Conservation (phyloP, 345 rosid species). For the Ceriops zippeliana region DNA sequence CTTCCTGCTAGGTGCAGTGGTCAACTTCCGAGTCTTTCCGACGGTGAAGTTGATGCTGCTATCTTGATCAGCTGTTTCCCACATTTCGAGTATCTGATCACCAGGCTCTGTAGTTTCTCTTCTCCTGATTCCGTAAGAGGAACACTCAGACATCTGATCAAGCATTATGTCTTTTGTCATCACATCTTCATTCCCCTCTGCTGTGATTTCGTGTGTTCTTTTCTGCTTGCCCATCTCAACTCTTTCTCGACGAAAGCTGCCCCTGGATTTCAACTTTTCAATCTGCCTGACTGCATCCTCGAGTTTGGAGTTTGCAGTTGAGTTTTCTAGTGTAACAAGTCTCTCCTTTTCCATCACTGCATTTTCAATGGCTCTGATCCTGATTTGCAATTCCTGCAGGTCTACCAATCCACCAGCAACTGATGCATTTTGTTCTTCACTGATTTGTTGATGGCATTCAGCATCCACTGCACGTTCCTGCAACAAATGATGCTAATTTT, state of each 20-base stretch:
- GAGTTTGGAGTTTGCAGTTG: constrained; percentile 51
- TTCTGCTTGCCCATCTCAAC: constrained; percentile 40
- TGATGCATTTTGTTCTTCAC: constrained; percentile 23
- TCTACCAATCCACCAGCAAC: constrained; percentile 32
- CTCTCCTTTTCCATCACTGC: constrained; percentile 57
- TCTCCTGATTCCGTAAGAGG: constrained; percentile 68
- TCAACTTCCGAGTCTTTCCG: constrained; percentile 34
- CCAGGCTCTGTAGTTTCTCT: constrained; percentile 51
- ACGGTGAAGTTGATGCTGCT: constrained; percentile 47
- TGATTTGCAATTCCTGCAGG: constrained; percentile 52
- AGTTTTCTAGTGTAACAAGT: constrained; percentile 47
- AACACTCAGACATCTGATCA: constrained; percentile 83
- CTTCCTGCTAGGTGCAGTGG: constrained; percentile 23
- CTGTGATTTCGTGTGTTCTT: constrained; percentile 29
- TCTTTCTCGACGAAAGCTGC: constrained; percentile 28
- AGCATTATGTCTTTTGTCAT: constrained; percentile 92
- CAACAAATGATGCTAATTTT: constrained; percentile 5
- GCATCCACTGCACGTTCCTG: constrained; percentile 41
- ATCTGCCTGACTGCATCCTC: constrained; percentile 52
- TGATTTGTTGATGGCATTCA: constrained; percentile 32
- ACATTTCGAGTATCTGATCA: constrained; percentile 55
- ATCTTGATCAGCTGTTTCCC: constrained; percentile 44
- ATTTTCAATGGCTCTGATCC: constrained; percentile 63
- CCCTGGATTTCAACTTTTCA: constrained; percentile 43
- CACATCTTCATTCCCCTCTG: constrained; percentile 47